phyloP scores from a whole-genome alignment of 345 rosid species.

The Syzygium oleosum region DNA sequence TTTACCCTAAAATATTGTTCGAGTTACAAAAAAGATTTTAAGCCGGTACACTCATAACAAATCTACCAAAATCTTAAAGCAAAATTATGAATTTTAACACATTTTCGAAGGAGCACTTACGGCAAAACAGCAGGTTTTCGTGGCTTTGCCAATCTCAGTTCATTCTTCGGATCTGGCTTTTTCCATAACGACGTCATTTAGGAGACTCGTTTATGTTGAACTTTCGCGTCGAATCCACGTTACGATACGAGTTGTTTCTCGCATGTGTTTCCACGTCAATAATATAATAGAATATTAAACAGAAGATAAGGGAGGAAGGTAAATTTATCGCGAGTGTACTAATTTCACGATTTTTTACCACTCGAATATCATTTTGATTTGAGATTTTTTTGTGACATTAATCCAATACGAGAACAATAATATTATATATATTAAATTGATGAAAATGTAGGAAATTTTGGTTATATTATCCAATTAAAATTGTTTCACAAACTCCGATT shows the following conservation, averaged over 20 bases:
- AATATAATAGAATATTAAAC: accelerated
- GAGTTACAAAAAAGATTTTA: no score
- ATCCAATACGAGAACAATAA: not conserved
- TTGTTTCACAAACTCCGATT: not conserved
- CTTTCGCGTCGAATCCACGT: accelerated
- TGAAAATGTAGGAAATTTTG: not conserved
- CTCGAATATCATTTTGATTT: no score
- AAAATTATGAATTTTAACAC: no score
- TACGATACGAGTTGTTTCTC: not conserved
- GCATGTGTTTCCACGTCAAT: accelerated
- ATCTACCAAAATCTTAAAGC: no score
- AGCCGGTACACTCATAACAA: no score
- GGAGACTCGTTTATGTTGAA: not conserved
- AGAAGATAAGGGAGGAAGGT: not conserved
- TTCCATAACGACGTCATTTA: accelerated
- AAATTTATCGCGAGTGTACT: not conserved
- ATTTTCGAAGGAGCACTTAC: no score
- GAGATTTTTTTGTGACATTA: no score
- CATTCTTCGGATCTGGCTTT: accelerated
- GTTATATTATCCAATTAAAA: no score
- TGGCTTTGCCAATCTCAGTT: not conserved
- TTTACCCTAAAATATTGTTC: no score
- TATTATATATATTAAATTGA: not conserved
- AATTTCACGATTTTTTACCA: no score
- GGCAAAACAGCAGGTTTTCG: not conserved